A percentile compares a stretch with the other conserved stretches of the same genome.
phyloP scores from a whole-genome alignment of 202 grass and related monocot species.

The Bolboschoenoplectus hybrid region DNA sequence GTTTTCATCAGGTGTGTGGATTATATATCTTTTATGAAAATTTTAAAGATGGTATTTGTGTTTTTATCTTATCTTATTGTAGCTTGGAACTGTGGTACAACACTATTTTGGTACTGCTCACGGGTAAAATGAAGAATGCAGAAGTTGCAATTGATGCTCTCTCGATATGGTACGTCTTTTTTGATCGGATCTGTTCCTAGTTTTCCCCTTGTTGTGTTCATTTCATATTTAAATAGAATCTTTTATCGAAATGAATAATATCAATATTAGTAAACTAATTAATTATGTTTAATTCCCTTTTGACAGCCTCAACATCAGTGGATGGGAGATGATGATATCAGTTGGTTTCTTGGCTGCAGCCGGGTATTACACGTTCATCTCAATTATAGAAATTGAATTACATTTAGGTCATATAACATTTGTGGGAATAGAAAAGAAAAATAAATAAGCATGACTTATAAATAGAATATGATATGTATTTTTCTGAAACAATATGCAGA shows the following conservation, averaged over 20 bases:
- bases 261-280: background rate
- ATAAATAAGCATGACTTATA: background rate
- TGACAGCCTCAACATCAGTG: conserved; percentile 63
- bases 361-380: conserved; percentile 42
- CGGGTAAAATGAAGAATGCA: conserved; percentile 56
- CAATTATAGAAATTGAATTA: background rate
- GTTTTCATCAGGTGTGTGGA: background rate
- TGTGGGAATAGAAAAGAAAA: background rate
- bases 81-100: conserved; percentile 78
- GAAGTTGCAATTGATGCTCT: conserved; percentile 70
- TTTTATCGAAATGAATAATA: background rate
- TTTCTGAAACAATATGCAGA: conserved; percentile 46
- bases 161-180: conserved; percentile 51
- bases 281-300: conserved; percentile 15
- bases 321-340: conserved; percentile 80
- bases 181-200: conserved; percentile 16
- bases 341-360: conserved; percentile 84
- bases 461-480: conserved; percentile 4
- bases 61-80: conserved; percentile 11
- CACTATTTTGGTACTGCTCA: conserved; percentile 50
- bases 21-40: background rate
- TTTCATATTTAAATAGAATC: background rate
- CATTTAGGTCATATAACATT: background rate
- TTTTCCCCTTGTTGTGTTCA: background rate
- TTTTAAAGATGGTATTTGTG: background rate